Conservation (phyloP, 805 yeast species). For the Monosporozyma solicola region DNA sequence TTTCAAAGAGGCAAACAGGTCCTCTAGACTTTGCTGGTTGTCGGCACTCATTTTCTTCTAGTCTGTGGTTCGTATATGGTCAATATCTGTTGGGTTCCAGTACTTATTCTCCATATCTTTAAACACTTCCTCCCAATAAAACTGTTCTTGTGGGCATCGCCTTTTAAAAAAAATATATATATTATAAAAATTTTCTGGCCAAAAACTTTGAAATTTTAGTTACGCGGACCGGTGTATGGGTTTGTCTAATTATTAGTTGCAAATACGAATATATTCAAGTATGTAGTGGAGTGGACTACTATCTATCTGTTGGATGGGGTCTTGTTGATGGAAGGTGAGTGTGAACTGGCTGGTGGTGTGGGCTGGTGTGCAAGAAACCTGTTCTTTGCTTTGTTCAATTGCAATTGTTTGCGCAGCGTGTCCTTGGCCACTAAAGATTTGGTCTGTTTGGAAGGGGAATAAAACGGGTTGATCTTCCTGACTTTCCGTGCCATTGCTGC, state of each 20-base stretch:
- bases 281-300: neutral
- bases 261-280: neutral
- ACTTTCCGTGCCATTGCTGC: neutral
- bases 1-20: constrained; percentile 1
- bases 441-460: constrained; percentile 5
- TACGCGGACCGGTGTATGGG: neutral
- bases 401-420: neutral
- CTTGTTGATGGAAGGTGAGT: neutral
- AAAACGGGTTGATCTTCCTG: constrained; percentile 7
- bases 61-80: neutral
- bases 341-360: neutral
- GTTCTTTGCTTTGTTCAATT: neutral
- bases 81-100: neutral
- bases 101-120: neutral
- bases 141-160: constrained; percentile 1
- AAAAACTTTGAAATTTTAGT: neutral
- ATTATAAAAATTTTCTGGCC: neutral
- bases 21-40: neutral
- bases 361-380: neutral
- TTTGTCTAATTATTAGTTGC: neutral
- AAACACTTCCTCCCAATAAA: too few relatives aligned
- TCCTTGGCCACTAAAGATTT: constrained; percentile 1
- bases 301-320: neutral
- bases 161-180: neutral
- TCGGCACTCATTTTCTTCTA: neutral